Evolutionary conservation across 495 filamentous ascomycete species (phyloP).

Genomic region (Xylaria curta): DNA sequence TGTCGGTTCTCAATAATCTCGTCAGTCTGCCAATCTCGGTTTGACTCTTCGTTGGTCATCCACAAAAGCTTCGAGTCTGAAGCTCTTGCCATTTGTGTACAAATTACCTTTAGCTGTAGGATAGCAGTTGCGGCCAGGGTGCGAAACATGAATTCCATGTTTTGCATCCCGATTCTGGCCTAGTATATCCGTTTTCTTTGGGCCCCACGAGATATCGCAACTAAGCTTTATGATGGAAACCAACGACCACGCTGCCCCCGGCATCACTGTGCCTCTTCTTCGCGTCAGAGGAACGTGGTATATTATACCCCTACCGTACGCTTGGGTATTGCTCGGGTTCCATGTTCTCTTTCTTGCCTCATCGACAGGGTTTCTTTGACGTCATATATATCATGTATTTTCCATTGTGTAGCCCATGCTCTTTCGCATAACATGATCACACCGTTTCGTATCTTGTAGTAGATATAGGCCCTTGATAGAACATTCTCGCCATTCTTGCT

Average conservation of each 20-base stretch:
- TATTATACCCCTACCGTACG: background rate
- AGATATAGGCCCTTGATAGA: background rate
- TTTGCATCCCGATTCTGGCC: background rate
- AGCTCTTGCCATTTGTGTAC: background rate
- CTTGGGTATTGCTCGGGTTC: background rate
- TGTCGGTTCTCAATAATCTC: background rate
- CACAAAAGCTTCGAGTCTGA: background rate
- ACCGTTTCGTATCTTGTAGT: constrained; percentile 2
- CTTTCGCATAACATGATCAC: background rate
- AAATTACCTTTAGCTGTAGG: background rate
- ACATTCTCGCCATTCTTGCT: background rate
- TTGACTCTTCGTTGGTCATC: background rate
- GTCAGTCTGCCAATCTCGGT: background rate
- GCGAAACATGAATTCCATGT: background rate
- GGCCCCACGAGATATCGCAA: background rate
- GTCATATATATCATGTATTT: background rate
- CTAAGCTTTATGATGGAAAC: constrained; percentile 18
- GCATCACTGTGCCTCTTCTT: background rate
- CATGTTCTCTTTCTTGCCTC: background rate
- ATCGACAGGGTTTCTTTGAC: background rate
- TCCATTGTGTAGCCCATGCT: background rate
- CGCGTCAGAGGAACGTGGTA: background rate
- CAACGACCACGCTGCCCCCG: background rate
- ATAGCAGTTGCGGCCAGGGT: background rate
- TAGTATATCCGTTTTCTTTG: constrained; percentile 6